phyloP scores from a whole-genome alignment of 2,329 filamentous ascomycete species.

The Xylaria sp. region DNA sequence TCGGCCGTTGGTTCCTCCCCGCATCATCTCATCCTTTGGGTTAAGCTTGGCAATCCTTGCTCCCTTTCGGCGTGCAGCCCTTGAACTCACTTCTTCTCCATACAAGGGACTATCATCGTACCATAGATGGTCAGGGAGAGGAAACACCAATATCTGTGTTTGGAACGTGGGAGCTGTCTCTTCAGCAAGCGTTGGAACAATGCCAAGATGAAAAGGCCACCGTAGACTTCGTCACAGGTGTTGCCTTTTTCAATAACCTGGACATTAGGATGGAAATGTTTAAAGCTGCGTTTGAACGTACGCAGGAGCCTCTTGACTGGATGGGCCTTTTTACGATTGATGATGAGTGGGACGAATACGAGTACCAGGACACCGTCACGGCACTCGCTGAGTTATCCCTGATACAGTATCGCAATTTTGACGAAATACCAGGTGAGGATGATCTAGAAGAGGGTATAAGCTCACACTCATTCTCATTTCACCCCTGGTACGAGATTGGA shows the following conservation, averaged over 20 bases:
- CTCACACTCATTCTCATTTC: constrained; percentile 8
- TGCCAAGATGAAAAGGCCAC: not conserved
- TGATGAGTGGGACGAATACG: constrained; percentile 7
- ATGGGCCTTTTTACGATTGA: not conserved
- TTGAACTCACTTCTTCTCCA: not conserved
- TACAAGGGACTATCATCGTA: constrained; percentile 5
- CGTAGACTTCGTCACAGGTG: not conserved
- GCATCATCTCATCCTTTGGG: no score
- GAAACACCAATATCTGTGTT: constrained; percentile 9
- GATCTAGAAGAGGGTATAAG: constrained; percentile 9
- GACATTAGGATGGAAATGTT: constrained; percentile 15
- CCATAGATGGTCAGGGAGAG: constrained; percentile 2
- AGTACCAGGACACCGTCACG: constrained; percentile 7
- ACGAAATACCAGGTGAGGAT: not conserved
- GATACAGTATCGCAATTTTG: constrained; percentile 2
- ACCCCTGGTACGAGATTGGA: constrained; percentile 9
- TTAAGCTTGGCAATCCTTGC: no score
- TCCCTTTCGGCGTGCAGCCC: no score
- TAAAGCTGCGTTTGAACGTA: constrained; percentile 1
- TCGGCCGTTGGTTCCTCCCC: no score
- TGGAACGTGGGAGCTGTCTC: constrained; percentile 10
- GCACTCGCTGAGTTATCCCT: constrained; percentile 3
- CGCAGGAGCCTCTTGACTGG: not conserved
- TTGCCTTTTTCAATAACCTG: constrained; percentile 4
- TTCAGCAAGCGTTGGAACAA: constrained; percentile 9